These are phyloP conservation scores for Boletus rex-veris DNA, from an alignment of 768 basidiomycete genomes.

Conservation along the genomic window DNA sequence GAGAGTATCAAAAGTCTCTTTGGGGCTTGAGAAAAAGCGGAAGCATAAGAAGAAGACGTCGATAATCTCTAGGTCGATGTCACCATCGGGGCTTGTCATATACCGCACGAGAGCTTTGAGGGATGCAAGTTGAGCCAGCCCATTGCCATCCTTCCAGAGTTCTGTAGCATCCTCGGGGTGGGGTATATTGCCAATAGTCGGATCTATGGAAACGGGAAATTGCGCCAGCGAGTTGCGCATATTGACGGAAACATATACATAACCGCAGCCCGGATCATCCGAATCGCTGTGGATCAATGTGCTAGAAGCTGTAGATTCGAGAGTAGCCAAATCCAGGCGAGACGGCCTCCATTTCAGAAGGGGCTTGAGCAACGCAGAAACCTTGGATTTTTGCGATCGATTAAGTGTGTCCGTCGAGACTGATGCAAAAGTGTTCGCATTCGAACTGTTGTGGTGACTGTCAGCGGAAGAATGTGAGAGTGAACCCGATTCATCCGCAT, in stretches of 20 bases:
- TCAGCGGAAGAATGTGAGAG: constrained; percentile 6
- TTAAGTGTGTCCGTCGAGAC: neutral
- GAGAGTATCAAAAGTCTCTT: constrained; percentile 41
- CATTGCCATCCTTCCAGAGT: constrained; percentile 25
- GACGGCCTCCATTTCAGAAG: constrained; percentile 10
- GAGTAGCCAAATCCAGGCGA: neutral
- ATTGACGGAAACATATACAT: constrained; percentile 23
- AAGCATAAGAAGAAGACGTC: constrained; percentile 68
- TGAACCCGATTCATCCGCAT: neutral
- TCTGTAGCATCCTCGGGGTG: constrained; percentile 30
- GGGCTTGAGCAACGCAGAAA: constrained; percentile 17
- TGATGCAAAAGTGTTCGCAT: neutral
- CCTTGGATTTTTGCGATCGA: constrained; percentile 8
- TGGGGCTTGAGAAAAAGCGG: constrained; percentile 59
- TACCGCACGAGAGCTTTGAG: constrained; percentile 44
- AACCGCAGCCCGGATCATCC: constrained; percentile 16
- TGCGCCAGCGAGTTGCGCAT: constrained; percentile 27
- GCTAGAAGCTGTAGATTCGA: constrained; percentile 15
- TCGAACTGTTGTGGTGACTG: neutral
- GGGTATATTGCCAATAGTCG: constrained; percentile 28
- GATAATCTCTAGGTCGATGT: constrained; percentile 42
- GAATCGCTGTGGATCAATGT: constrained; percentile 18
- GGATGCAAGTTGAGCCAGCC: constrained; percentile 34
- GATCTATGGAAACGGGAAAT: constrained; percentile 26
- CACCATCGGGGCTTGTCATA: constrained; percentile 41